These are phyloP conservation scores for Albifimbria verrucaria DNA, from an alignment of 2,329 filamentous ascomycete genomes.

Conservation along the genomic window DNA sequence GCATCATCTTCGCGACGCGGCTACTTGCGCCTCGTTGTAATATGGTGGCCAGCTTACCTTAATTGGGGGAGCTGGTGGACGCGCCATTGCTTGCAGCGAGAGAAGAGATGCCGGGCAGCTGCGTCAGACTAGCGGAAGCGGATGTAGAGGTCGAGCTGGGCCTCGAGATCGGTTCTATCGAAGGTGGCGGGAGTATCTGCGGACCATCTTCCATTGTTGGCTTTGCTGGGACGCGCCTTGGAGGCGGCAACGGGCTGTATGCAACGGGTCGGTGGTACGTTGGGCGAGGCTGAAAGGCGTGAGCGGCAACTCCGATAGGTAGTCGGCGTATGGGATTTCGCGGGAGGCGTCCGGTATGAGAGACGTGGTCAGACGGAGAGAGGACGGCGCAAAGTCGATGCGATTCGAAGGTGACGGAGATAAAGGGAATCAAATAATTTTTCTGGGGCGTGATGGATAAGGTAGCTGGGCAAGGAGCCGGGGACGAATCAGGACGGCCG, in stretches of 20 bases:
- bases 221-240: not conserved
- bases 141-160: constrained; percentile 47
- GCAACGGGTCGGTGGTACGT: not conserved
- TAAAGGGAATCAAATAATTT: not conserved
- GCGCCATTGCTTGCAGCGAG: constrained; percentile 38
- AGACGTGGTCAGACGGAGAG: not conserved
- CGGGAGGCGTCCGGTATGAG: not conserved
- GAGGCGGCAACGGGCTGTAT: not conserved
- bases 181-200: constrained; percentile 34
- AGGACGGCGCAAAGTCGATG: not conserved
- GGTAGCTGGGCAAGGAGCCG: not conserved
- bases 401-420: not conserved
- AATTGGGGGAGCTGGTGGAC: constrained; percentile 39
- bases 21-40: not conserved
- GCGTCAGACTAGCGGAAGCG: constrained; percentile 36
- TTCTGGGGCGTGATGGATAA: not conserved
- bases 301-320: not conserved
- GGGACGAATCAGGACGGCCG: not conserved
- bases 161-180: constrained; percentile 46
- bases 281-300: not conserved
- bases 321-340: not conserved
- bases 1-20: not conserved
- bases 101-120: constrained; percentile 44
- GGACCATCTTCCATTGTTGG: constrained; percentile 43
- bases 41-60: constrained; percentile 36